phyloP scores from a whole-genome alignment of 352 stramenopile species.

The Globisporangium alternatum region DNA sequence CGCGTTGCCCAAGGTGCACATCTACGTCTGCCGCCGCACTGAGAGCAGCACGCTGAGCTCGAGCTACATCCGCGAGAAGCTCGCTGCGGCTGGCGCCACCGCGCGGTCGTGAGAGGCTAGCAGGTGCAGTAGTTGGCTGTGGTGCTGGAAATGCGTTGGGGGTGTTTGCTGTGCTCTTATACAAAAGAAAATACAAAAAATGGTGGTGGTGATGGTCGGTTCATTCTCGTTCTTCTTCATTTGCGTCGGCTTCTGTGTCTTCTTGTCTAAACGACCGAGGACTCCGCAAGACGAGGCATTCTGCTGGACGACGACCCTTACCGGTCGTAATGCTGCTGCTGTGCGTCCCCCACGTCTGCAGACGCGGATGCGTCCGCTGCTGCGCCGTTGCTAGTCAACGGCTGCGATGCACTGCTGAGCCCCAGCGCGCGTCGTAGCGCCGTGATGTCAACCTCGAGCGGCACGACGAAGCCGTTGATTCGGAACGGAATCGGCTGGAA shows the following conservation, averaged over 20 bases:
- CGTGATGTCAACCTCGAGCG: slow-evolving; percentile 64
- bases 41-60: slow-evolving; percentile 84
- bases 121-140: background rate
- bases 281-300: background rate
- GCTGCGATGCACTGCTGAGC: slow-evolving; percentile 20
- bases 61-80: slow-evolving; percentile 72
- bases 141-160: background rate
- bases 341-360: slow-evolving; percentile 9
- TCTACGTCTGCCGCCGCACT: slow-evolving; percentile 80
- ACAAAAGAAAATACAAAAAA: background rate
- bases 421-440: slow-evolving; percentile 51
- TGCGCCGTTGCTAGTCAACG: background rate
- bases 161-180: background rate
- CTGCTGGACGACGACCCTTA: background rate
- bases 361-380: slow-evolving; percentile 7
- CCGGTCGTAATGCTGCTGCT: slow-evolving; percentile 13
- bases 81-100: slow-evolving; percentile 27
- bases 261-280: background rate
- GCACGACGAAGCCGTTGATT: slow-evolving; percentile 72
- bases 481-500: slow-evolving; percentile 67
- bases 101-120: slow-evolving; percentile 1
- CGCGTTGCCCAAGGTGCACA: slow-evolving; percentile 51
- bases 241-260: background rate
- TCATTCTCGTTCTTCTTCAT: background rate
- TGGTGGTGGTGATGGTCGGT: background rate